These are phyloP conservation scores for Chlorella sorokiniana DNA, from an alignment of 139 green algal species.

Conservation along the genomic window DNA sequence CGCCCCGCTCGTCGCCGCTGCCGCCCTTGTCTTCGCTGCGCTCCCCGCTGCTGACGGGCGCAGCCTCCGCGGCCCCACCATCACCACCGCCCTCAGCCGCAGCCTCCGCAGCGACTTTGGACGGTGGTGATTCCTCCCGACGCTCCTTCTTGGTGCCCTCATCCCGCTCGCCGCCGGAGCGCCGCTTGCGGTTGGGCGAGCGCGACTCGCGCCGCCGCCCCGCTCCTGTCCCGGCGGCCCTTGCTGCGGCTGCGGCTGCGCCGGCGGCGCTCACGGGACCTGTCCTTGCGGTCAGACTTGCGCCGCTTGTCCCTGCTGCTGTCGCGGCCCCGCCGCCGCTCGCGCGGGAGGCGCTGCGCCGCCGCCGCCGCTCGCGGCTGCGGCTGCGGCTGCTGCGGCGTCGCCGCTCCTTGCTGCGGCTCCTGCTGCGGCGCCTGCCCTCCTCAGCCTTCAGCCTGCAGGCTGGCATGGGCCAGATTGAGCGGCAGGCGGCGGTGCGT, in stretches of 20 bases:
- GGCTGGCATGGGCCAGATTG: too few relatives aligned
- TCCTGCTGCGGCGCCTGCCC: constrained; percentile 7
- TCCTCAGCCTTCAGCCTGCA: not conserved
- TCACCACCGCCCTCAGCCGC: not conserved
- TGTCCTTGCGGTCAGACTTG: constrained; percentile 24
- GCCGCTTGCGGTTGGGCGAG: not conserved
- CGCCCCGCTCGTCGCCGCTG: not conserved
- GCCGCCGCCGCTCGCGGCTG: constrained; percentile 5
- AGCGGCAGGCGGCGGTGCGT: too few relatives aligned
- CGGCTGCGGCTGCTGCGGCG: not conserved
- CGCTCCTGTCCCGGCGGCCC: not conserved
- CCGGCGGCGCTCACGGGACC: not conserved
- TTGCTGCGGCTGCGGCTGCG: constrained; percentile 3
- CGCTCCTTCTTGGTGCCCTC: not conserved
- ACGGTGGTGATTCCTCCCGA: too few relatives aligned
- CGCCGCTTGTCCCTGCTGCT: constrained; percentile 2
- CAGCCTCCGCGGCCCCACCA: too few relatives aligned
- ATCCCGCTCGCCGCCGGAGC: not conserved
- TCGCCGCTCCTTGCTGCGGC: not conserved
- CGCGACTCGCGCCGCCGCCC: not conserved
- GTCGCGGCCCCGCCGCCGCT: not conserved
- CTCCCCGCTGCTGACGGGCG: too few relatives aligned
- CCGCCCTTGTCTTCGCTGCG: too few relatives aligned
- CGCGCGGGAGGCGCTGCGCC: not conserved
- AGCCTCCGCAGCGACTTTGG: not conserved